Evolutionary conservation across 169 alveolate genomes (phyloP), one percentile per base, ranked within the genome.

Genomic region (Plasmodium billcollinsi): DNA sequence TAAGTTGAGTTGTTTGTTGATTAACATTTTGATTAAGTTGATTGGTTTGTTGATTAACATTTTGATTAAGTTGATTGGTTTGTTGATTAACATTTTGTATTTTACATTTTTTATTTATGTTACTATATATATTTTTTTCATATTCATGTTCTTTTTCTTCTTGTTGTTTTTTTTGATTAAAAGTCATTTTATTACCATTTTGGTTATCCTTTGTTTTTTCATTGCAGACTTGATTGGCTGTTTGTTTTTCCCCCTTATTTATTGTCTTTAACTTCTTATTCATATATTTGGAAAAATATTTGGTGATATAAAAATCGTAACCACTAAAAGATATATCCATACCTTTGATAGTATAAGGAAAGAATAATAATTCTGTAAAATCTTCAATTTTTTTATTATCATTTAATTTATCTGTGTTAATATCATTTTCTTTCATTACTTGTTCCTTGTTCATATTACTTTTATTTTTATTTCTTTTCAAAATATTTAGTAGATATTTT

Each of bases 291-390:
- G 83, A 50, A 72, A 83, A 83, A 24, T 83, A 83, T 3, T 83
- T 83, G n/a, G 67, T 83, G 59, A 83, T 73, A 73, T 83, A 83
- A 52, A 52, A 83, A 54, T 83, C 91, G 26, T 83, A 92, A 3
- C 99, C 99, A 63, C 98, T 95, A 74, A 97, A 97, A 24, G 98
- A 95, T 73, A 98, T 97, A 95, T 98, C 99, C 99, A 99, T 99
- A 20, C 99, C 99, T 75, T 99, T 99, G 12, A 99, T 99, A 9
- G 95, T 95, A 90, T 97, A 98, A n/a, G 99, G 99, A 20, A 98
- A 95, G 45, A 96, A 96, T 15, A 98, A 97, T 85, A 96, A 95
- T 75, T 96, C 95, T 67, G 94, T 95, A 4, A 97, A 88, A 20
- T 74, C 74, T 1, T 7, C 12, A 1, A 8, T 14, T 49, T 49